Conservation (phyloP, 75 land plant genomes). For the Larix kaempferi region DNA sequence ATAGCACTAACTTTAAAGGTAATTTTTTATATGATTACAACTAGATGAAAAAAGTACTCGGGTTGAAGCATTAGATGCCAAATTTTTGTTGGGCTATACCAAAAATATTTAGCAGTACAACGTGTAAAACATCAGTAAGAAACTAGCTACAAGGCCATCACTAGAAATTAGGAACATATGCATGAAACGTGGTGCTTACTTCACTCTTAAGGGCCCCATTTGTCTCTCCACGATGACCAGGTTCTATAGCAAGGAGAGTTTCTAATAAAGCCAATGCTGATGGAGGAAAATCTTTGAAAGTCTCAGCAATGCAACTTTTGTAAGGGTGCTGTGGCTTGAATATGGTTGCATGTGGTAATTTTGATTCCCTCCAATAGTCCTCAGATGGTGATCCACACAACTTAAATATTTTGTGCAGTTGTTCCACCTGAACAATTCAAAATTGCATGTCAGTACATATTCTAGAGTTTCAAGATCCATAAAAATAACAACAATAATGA, state of each 20-base stretch:
- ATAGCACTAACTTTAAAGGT: not conserved
- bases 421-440: slow-evolving; percentile 63
- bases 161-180: not conserved
- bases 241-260: slow-evolving; percentile 82
- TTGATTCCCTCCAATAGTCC: slow-evolving; percentile 76
- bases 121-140: not conserved
- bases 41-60: not conserved
- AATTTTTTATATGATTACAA: not conserved
- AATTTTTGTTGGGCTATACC: not conserved
- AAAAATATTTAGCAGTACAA: not conserved
- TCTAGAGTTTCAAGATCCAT: not conserved
- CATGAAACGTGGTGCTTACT: slow-evolving; percentile 16
- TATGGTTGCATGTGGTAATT: slow-evolving; percentile 73
- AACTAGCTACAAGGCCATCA: not conserved
- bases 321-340: slow-evolving; percentile 80
- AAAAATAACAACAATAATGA: not conserved
- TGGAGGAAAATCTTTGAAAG: slow-evolving; percentile 85
- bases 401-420: slow-evolving; percentile 84
- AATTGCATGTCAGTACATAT: not conserved
- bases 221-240: slow-evolving; percentile 85
- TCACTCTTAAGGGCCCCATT: slow-evolving; percentile 71
- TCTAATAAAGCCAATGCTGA: slow-evolving; percentile 79
- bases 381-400: slow-evolving; percentile 90
- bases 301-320: slow-evolving; percentile 67
- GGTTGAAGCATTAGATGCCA: not conserved